Conservation (phyloP, 345 rosid genomes). For the Fremontodendron californicum region DNA sequence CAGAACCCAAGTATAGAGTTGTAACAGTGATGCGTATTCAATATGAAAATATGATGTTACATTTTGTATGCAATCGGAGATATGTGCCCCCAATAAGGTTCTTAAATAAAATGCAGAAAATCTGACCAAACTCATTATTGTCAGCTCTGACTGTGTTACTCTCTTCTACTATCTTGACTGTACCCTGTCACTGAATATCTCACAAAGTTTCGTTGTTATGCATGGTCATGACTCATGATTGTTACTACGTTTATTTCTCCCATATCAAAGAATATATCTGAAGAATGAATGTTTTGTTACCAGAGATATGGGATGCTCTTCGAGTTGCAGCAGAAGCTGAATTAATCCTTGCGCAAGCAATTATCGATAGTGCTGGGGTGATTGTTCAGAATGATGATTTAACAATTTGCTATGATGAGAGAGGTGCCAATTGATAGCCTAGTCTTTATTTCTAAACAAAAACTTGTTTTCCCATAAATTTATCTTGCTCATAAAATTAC, state of each 20-base stretch:
- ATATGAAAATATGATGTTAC: not conserved
- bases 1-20: too few species aligned
- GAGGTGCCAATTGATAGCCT: constrained; percentile 43
- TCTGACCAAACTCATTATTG: not conserved
- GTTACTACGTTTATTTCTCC: not conserved
- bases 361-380: constrained; percentile 83
- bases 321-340: constrained; percentile 89
- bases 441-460: not conserved
- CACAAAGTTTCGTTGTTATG: not conserved
- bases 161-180: not conserved
- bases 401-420: constrained; percentile 81
- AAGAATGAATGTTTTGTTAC: not conserved
- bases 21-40: not conserved
- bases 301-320: constrained; percentile 96
- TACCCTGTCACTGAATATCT: not conserved
- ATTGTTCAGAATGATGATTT: constrained; percentile 76
- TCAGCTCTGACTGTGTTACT: not conserved
- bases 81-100: not conserved
- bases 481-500: constrained; percentile 1
- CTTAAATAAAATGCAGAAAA: not conserved
- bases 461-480: not conserved
- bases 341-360: constrained; percentile 63
- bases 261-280: not conserved
- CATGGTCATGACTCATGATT: not conserved
- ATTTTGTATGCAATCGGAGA: not conserved